A percentile compares a stretch with the other conserved stretches of the same genome.
Conservation (phyloP, 768 basidiomycete genomes). For the Macrolepiota dolichaula region DNA sequence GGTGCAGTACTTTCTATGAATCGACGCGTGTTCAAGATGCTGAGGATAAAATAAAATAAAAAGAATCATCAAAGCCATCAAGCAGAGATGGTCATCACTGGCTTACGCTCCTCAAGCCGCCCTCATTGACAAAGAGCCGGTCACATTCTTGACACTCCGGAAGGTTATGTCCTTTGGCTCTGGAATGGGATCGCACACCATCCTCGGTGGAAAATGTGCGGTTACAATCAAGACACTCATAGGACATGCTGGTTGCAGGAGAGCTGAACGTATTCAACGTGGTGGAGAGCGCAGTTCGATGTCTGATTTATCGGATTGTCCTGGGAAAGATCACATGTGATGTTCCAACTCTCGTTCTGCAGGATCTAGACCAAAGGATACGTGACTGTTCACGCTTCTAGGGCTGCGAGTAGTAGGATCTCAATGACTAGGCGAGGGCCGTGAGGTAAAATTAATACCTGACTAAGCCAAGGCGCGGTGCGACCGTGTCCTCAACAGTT, state of each 20-base stretch:
- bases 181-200: slow-evolving; percentile 5
- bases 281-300: too few species aligned
- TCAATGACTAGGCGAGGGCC: too few species aligned
- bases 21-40: not conserved
- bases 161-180: slow-evolving; percentile 3
- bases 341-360: not conserved
- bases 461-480: too few species aligned
- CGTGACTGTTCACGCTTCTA: too few species aligned
- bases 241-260: not conserved
- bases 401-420: not conserved
- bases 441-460: too few species aligned
- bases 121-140: not conserved
- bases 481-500: too few species aligned
- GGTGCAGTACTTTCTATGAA: not conserved
- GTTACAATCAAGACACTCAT: slow-evolving; percentile 8
- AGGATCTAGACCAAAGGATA: not conserved
- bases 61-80: not conserved
- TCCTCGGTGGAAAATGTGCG: not conserved
- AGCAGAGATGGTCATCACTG: not conserved
- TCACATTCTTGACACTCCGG: slow-evolving; percentile 6
- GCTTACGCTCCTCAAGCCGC: not conserved
- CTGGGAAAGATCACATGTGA: not conserved
- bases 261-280: not conserved
- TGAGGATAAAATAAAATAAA: too few species aligned
- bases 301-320: not conserved